Base-by-base conservation (phyloP, 2,329 filamentous ascomycete species). In the Fusarium virguliforme region DNA sequence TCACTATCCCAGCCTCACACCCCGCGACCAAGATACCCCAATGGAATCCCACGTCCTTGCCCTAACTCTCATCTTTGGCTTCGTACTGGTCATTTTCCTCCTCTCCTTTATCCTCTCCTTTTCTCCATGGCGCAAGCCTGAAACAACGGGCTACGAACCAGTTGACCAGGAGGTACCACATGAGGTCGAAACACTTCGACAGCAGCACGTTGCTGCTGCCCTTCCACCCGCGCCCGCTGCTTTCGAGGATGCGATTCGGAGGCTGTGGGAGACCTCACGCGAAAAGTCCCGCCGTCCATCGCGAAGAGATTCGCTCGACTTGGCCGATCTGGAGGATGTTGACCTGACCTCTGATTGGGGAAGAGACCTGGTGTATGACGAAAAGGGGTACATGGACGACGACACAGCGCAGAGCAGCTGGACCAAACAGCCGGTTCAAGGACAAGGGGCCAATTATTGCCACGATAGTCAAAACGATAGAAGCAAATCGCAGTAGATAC, bases 91-190 rank as follows among this genome's bases (percentile, higher is more conserved):
- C 2, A 30, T 59, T 0, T 26, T 28, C 18, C 7, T 58, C 32
- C 5, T 51, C 15, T 28, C 50, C 18, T 41, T 46, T 32, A 55
- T n/a, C 32, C 71, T 71, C 58, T 22, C 30, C 10, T n/a, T 32
- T 2, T 40, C 48, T 8, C 43, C 40, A 10, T 62, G 34, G 38
- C 48, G 58, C 10, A 64, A 56, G 15, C 13, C 26, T 8, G 18
- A 50, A n/a, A 32, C 2, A 18, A 18, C 15, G 7, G 8, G 26
- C 9, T 50, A 32, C 28, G 15, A 32, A 8, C 6, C 1, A 12
- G 41, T 46, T 9, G 24, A 28, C 13, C 41, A 46, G 13, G 41
- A 28, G 3, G 41, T 26, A 6, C 22, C 13, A 3, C 13, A 46
- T n/a, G 24, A 46, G 10, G 13, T 46, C 4, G 4, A 46, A 46